Conservation (phyloP, 108 stramenopile genomes). For the Fragilaria radians region DNA sequence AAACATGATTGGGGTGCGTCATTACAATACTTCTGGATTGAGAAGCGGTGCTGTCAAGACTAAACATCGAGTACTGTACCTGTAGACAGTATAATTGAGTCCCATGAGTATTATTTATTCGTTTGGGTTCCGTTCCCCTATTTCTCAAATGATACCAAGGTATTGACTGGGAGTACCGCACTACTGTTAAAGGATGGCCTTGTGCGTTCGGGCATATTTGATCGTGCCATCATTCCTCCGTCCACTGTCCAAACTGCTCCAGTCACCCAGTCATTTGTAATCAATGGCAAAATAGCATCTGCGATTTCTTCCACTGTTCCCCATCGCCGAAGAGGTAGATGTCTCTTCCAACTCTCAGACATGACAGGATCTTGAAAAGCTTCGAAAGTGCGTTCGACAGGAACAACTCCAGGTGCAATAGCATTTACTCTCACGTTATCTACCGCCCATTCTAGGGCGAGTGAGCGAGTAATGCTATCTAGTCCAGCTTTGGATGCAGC, state of each 20-base stretch:
- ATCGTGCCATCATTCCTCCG: conserved; percentile 55
- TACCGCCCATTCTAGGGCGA: conserved; percentile 43
- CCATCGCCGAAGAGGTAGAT: conserved; percentile 28
- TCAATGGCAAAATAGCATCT: conserved; percentile 34
- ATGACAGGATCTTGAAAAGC: conserved; percentile 22
- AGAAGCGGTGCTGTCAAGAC: too few relatives aligned
- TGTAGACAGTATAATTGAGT: too few relatives aligned
- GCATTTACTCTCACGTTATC: conserved; percentile 47
- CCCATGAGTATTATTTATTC: too few relatives aligned
- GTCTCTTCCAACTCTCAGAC: conserved; percentile 36
- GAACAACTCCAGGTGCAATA: conserved; percentile 53
- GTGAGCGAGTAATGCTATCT: conserved; percentile 38
- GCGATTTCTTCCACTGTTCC: conserved; percentile 56
- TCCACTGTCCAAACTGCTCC: conserved; percentile 54
- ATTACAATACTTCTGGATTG: too few relatives aligned
- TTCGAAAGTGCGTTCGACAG: conserved; percentile 48
- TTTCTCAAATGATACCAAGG: too few relatives aligned
- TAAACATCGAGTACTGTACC: too few relatives aligned
- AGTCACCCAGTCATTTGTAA: conserved; percentile 54
- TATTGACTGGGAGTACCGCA: too few relatives aligned
- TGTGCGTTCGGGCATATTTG: conserved; percentile 43
- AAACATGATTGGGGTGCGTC: too few relatives aligned
- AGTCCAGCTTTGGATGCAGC: conserved; percentile 53
- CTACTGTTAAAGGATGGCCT: too few relatives aligned
- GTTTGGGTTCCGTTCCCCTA: too few relatives aligned